Base-by-base conservation (phyloP, 768 basidiomycete species). In the Trametes gibbosa region DNA sequence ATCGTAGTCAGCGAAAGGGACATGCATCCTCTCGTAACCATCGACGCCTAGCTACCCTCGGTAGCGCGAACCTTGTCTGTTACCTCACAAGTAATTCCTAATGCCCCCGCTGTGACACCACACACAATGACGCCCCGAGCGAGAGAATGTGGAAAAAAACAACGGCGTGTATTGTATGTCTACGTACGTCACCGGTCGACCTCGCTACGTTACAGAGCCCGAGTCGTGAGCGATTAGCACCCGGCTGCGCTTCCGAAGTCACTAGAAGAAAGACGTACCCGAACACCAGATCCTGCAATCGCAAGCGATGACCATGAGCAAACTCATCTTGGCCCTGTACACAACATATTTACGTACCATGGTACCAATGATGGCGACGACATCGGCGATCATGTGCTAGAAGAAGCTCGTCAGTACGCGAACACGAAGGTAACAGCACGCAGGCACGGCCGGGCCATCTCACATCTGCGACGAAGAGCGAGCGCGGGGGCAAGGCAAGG, bases 311-410 rank as follows among this genome's bases (percentile, higher is more conserved):
- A 34, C 53, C 27, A 56, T 50, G 29, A 32, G 29, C 29, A 47
- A 19, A 37, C 10, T 39, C 45, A 16, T 45, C 29, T 42, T 25
- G 27, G 59, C n/a, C 37, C n/a, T 1, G 54, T 34, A 45, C 19
- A 63, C 21, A 54, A 39, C 14, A 61, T 42, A 17, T 56, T 43
- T 35, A 74, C 84, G 65, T 70, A 87, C 93, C 95, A 97, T 95
- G 46, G 96, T 98, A 67, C 97, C 97, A 71, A 98, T 97, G 71
- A 99, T 90, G 48, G 96, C 87, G 50, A 99, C 96, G 42, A 90
- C 95, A 68, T 98, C 96, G 5, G 94, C 92, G 59, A 97, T 79
- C 84, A 90, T 89, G 75, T 93, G 92, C 87, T 86, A 29, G 43
- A 66, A 67, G 56, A 50, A 58, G 55, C 34, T 61, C 51, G 66